These are phyloP conservation scores for Pythium insidiosum DNA, from an alignment of 352 stramenopile genomes.

Conservation along the genomic window DNA sequence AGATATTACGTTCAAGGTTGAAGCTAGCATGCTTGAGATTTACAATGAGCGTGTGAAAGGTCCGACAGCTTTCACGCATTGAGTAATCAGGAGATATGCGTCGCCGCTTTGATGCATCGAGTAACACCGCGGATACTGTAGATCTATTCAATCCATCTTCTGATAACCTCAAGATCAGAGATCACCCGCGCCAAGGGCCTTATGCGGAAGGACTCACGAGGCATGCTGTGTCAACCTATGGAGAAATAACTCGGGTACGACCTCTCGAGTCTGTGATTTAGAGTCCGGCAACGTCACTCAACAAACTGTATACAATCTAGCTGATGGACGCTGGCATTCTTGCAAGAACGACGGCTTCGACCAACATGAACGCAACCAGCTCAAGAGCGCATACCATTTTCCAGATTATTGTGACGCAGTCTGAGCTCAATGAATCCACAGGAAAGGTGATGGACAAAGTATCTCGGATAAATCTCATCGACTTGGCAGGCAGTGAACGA, in stretches of 20 bases:
- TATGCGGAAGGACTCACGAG: slow-evolving; percentile 78
- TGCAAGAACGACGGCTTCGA: slow-evolving; percentile 73
- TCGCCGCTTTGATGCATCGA: no score
- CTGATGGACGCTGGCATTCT: slow-evolving; percentile 83
- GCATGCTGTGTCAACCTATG: slow-evolving; percentile 72
- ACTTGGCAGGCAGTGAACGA: slow-evolving; percentile 89
- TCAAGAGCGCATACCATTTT: slow-evolving; percentile 81
- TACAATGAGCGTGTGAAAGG: slow-evolving; percentile 88
- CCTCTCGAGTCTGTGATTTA: no score
- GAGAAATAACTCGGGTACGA: slow-evolving; percentile 65
- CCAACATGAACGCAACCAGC: slow-evolving; percentile 85
- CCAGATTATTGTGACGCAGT: slow-evolving; percentile 80
- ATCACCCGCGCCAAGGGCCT: slow-evolving; percentile 76
- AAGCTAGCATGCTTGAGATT: slow-evolving; percentile 88
- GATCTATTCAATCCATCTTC: slow-evolving; percentile 80
- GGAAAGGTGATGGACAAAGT: slow-evolving; percentile 81
- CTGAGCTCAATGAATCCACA: slow-evolving; percentile 52
- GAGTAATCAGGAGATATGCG: no score
- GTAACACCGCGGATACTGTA: no score
- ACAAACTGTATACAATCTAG: slow-evolving; percentile 11
- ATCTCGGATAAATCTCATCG: slow-evolving; percentile 85
- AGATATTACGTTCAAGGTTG: slow-evolving; percentile 70
- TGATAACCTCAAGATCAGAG: slow-evolving; percentile 84
- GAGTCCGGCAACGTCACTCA: no score
- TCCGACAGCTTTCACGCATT: no score